Percentiles rank a stretch among this genome's conserved stretches.
phyloP scores from a whole-genome alignment of 371 early-diverging fungal genomes.

The Dinochytrium kinnereticum region DNA sequence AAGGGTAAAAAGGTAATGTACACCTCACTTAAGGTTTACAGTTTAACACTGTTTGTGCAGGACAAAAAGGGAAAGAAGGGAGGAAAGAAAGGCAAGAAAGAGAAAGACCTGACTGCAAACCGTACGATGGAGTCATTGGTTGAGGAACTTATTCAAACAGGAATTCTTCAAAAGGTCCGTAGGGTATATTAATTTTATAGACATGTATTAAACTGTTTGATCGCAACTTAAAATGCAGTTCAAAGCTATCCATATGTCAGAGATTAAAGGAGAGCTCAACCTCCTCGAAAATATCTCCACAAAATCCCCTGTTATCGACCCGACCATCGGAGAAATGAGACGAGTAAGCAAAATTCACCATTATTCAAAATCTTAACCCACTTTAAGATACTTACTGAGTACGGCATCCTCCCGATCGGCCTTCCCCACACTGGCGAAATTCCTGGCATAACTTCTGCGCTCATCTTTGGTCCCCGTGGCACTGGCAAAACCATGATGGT shows the following conservation, averaged over 20 bases:
- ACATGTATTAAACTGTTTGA: background rate
- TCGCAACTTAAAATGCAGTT: slow-evolving; percentile 21
- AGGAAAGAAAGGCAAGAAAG: slow-evolving; percentile 63
- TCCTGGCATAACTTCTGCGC: slow-evolving; percentile 40
- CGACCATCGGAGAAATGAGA: slow-evolving; percentile 52
- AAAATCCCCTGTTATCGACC: slow-evolving; percentile 47
- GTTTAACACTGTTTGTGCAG: slow-evolving; percentile 15
- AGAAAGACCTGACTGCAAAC: slow-evolving; percentile 64
- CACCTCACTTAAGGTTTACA: background rate
- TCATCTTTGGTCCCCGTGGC: slow-evolving; percentile 49
- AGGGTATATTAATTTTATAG: slow-evolving; percentile 2
- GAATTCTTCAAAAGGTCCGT: slow-evolving; percentile 52
- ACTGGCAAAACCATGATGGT: slow-evolving; percentile 58
- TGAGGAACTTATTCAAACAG: slow-evolving; percentile 58
- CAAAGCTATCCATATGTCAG: slow-evolving; percentile 29
- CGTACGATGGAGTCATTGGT: slow-evolving; percentile 61
- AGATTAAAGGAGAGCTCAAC: slow-evolving; percentile 52
- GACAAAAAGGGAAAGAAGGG: slow-evolving; percentile 43
- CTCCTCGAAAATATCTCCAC: slow-evolving; percentile 39
- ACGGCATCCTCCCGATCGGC: slow-evolving; percentile 57
- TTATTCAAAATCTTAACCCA: background rate
- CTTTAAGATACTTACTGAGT: slow-evolving; percentile 51
- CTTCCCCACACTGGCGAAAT: slow-evolving; percentile 37
- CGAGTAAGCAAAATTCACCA: slow-evolving; percentile 31
- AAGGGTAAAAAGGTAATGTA: slow-evolving; percentile 45